A percentile compares a stretch with the other conserved stretches of the same genome.
Conservation (phyloP, 805 yeast species). For the Kodamaea hsintzibuensis region DNA sequence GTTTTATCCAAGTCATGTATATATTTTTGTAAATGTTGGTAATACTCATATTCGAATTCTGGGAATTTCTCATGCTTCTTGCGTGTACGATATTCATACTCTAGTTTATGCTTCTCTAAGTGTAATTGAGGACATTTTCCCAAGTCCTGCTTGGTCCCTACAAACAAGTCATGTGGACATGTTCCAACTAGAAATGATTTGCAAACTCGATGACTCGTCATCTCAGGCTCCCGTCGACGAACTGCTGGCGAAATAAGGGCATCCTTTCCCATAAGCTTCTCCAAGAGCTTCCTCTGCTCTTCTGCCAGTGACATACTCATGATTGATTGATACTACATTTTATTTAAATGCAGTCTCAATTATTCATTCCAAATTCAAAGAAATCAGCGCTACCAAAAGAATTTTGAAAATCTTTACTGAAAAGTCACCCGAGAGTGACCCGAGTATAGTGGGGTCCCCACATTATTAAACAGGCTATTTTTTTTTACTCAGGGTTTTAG, state of each 20-base stretch:
- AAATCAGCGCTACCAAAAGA: not conserved
- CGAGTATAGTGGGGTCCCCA: not conserved
- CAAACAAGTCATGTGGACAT: constrained; percentile 83
- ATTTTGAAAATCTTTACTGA: not conserved
- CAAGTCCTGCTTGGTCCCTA: constrained; percentile 77
- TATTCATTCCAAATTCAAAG: too few relatives aligned
- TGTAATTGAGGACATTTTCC: constrained; percentile 82
- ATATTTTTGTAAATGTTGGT: constrained; percentile 51
- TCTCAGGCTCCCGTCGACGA: constrained; percentile 40
- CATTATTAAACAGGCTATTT: not conserved
- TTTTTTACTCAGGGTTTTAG: too few relatives aligned
- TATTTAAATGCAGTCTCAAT: not conserved
- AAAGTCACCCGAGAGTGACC: not conserved
- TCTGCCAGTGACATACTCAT: constrained; percentile 47
- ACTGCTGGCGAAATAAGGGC: constrained; percentile 36
- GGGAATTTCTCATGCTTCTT: constrained; percentile 47
- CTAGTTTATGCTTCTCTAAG: constrained; percentile 67
- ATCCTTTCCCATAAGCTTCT: constrained; percentile 78
- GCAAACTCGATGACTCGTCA: constrained; percentile 58
- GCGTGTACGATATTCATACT: constrained; percentile 56
- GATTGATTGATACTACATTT: too few relatives aligned
- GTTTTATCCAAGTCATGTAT: constrained; percentile 67
- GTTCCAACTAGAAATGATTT: constrained; percentile 79
- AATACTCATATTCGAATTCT: constrained; percentile 51
- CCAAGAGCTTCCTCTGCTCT: constrained; percentile 72